These are phyloP conservation scores for Fusarium nelsonii DNA, from an alignment of 2,329 filamentous ascomycete species.

Conservation along the genomic window DNA sequence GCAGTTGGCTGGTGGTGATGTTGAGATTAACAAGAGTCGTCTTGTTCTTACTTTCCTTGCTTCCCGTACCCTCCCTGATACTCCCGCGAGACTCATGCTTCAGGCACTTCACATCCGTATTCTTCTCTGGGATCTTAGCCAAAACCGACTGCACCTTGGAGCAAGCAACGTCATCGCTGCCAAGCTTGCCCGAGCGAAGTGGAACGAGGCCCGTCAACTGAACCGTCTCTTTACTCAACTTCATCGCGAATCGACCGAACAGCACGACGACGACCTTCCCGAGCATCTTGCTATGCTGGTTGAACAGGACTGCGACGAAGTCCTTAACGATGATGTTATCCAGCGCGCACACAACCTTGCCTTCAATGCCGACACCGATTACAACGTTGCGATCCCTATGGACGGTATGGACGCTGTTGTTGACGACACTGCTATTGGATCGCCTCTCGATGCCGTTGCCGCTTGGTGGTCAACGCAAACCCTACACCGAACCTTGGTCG, in stretches of 20 bases:
- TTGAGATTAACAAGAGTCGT: conserved; percentile 88
- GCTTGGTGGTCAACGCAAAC: conserved; percentile 88
- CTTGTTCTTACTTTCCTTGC: conserved; percentile 88
- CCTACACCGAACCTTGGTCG: conserved; percentile 76
- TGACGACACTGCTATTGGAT: conserved; percentile 85
- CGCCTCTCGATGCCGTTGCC: conserved; percentile 88
- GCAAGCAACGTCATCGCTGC: conserved; percentile 77
- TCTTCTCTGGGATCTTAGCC: conserved; percentile 82
- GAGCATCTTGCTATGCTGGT: conserved; percentile 81
- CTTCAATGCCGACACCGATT: conserved; percentile 82
- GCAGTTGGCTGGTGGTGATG: conserved; percentile 89
- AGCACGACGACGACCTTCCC: conserved; percentile 73
- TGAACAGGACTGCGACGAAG: conserved; percentile 83
- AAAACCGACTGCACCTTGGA: conserved; percentile 72
- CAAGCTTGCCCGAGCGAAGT: conserved; percentile 79
- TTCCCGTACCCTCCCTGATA: conserved; percentile 86
- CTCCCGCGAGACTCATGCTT: conserved; percentile 86
- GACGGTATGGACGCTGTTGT: conserved; percentile 85
- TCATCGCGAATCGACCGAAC: conserved; percentile 56
- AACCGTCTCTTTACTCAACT: conserved; percentile 61
- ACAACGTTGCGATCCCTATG: conserved; percentile 72
- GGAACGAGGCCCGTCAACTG: conserved; percentile 82
- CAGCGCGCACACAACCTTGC: conserved; percentile 91
- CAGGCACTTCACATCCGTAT: conserved; percentile 94
- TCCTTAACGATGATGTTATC: conserved; percentile 81